Percentiles rank a stretch among this genome's conserved stretches.
These are phyloP conservation scores for Backusella mclennaniae DNA, from an alignment of 192 early-diverging fungal genomes.

Conservation along the genomic window DNA sequence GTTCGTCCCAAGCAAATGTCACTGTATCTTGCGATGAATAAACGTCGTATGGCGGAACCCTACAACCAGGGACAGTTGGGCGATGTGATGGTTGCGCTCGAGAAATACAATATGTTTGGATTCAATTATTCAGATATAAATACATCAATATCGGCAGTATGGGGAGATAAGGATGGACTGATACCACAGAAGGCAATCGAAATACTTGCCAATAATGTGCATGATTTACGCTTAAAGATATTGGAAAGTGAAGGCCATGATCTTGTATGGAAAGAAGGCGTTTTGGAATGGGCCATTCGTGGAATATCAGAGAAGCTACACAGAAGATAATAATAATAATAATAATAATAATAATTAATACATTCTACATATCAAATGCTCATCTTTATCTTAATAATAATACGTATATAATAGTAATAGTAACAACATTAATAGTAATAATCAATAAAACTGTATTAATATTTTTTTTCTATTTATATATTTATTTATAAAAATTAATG, in stretches of 20 bases:
- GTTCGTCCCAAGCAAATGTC: constrained; percentile 34
- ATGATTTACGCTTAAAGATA: constrained; percentile 35
- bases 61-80: constrained; percentile 30
- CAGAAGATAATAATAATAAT: not conserved
- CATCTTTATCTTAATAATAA: not conserved
- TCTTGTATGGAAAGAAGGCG: constrained; percentile 43
- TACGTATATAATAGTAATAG: not conserved
- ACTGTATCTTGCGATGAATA: constrained; percentile 39
- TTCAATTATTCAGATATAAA: constrained; percentile 32
- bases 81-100: constrained; percentile 38
- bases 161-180: constrained; percentile 40
- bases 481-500: not conserved
- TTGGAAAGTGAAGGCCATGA: constrained; percentile 41
- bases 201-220: constrained; percentile 28
- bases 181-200: constrained; percentile 33
- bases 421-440: not conserved
- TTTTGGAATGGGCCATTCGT: constrained; percentile 39
- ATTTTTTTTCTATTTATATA: not conserved
- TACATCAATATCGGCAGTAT: constrained; percentile 32
- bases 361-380: too few species aligned
- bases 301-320: constrained; percentile 22
- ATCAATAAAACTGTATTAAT: not conserved
- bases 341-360: not conserved
- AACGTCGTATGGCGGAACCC: constrained; percentile 28
- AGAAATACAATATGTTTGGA: constrained; percentile 40